These are phyloP conservation scores for Solanum raphanifolium DNA, from an alignment of 257 asterid species.

Conservation along the genomic window DNA sequence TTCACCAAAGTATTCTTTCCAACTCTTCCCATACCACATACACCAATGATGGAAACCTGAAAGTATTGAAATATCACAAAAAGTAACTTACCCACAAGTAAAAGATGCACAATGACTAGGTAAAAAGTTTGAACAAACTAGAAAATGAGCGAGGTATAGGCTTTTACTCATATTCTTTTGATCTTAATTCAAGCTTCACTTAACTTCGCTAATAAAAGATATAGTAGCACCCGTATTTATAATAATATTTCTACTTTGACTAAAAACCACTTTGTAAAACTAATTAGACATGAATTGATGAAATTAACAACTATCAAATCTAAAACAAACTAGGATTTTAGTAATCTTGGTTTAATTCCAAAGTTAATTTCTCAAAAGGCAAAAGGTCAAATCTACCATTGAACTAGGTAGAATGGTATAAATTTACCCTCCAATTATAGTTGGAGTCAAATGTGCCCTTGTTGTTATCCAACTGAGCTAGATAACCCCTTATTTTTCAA, in stretches of 20 bases:
- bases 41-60: neutral
- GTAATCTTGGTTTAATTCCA: neutral
- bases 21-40: neutral
- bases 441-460: neutral
- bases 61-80: neutral
- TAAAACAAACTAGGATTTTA: neutral
- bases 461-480: neutral
- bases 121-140: neutral
- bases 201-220: neutral
- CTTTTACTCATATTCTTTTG: neutral
- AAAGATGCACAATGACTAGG: neutral
- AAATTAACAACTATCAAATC: neutral
- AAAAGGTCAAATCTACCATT: neutral
- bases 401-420: neutral
- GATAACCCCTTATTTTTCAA: neutral
- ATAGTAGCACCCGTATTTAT: neutral
- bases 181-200: neutral
- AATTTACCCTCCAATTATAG: neutral
- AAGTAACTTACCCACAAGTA: neutral
- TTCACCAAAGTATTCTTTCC: neutral
- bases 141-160: neutral
- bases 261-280: neutral
- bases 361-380: neutral
- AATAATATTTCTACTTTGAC: neutral
- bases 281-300: neutral